Conservation (phyloP, 169 alveolate species). For the Prorocentrum cordatum region DNA sequence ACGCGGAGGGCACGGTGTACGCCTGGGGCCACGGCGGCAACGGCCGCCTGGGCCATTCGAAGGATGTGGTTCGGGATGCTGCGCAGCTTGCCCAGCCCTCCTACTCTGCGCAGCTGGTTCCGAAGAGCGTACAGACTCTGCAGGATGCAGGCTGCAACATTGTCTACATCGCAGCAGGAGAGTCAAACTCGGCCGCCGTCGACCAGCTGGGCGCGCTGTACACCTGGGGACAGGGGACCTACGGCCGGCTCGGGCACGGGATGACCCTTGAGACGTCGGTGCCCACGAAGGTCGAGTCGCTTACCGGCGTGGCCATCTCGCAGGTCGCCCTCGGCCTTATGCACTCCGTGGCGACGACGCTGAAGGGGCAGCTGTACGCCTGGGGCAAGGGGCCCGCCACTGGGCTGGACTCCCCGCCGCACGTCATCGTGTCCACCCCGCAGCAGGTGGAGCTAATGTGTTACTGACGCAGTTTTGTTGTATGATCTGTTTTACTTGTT, state of each 20-base stretch:
- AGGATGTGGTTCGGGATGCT: no score
- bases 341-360: slow-evolving; percentile 30
- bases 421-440: slow-evolving; percentile 38
- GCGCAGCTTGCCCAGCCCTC: no score
- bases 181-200: slow-evolving; percentile 19
- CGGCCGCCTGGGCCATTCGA: slow-evolving; percentile 42
- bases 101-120: no score
- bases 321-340: slow-evolving; percentile 47
- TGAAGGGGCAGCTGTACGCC: slow-evolving; percentile 45
- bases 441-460: neutral
- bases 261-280: no score
- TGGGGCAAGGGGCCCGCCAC: slow-evolving; percentile 65
- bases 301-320: slow-evolving; percentile 59
- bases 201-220: slow-evolving; percentile 59
- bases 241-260: neutral
- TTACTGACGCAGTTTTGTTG: neutral
- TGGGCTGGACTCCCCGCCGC: slow-evolving; percentile 13
- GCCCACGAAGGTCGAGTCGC: no score
- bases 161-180: neutral
- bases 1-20: slow-evolving; percentile 19
- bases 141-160: neutral
- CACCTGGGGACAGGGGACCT: slow-evolving; percentile 69
- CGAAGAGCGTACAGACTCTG: no score
- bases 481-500: neutral
- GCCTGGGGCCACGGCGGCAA: slow-evolving; percentile 58